phyloP scores from a whole-genome alignment of 306 rosid species.

The Glycine latifolia region DNA sequence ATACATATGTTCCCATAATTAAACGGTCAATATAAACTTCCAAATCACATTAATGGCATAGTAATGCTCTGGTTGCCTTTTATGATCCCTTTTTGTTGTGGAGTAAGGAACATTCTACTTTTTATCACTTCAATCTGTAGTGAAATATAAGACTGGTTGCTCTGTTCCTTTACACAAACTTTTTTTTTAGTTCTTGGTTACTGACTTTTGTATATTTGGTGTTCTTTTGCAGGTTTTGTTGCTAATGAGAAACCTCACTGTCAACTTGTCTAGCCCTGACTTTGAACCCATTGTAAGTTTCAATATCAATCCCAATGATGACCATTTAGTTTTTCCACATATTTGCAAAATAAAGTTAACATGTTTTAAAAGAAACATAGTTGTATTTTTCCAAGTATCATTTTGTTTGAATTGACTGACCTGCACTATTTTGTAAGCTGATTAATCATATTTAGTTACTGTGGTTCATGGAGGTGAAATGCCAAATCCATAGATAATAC shows the following conservation, averaged over 20 bases:
- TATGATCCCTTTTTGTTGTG: too few relatives aligned
- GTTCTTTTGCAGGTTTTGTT: conserved; percentile 69
- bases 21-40: too few relatives aligned
- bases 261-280: conserved; percentile 80
- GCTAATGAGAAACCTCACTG: conserved; percentile 84
- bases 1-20: too few relatives aligned
- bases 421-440: background rate
- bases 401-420: conserved; percentile 36
- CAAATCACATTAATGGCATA: too few relatives aligned
- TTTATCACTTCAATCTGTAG: too few relatives aligned
- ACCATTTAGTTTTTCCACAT: conserved; percentile 12
- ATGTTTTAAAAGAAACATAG: background rate
- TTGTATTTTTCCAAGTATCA: conserved; percentile 20
- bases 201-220: conserved; percentile 22
- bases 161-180: too few relatives aligned
- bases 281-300: conserved; percentile 79
- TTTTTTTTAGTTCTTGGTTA: conserved; percentile 15
- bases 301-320: conserved; percentile 9
- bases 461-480: background rate
- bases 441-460: background rate
- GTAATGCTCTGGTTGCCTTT: too few relatives aligned
- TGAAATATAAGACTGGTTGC: too few relatives aligned
- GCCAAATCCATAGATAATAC: background rate
- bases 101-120: too few relatives aligned
- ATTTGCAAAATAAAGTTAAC: background rate